Evolutionary conservation across 176 grass and related monocot species (phyloP).

Genomic region (Bromus sterilis): DNA sequence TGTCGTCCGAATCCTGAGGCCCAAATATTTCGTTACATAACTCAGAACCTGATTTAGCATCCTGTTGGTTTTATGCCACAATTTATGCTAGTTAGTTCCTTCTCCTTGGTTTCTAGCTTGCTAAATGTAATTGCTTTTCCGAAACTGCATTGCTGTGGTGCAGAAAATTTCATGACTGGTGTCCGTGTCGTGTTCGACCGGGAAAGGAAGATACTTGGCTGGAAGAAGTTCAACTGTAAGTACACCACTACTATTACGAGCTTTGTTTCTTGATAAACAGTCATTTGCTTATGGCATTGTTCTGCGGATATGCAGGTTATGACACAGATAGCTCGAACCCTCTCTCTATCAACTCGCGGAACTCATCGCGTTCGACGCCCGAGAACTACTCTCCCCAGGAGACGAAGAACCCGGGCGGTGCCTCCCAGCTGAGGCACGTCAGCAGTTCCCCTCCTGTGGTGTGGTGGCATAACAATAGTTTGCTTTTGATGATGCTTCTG

Average conservation of each 20-base stretch:
- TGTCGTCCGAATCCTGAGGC: neutral
- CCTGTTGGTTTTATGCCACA: neutral
- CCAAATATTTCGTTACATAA: no score
- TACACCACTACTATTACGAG: neutral
- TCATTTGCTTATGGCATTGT: neutral
- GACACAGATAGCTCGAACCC: slow-evolving; percentile 50
- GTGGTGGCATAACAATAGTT: neutral
- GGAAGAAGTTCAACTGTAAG: slow-evolving; percentile 85
- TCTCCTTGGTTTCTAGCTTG: neutral
- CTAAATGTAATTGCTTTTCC: no score
- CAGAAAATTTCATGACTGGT: slow-evolving; percentile 94
- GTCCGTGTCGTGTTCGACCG: slow-evolving; percentile 67
- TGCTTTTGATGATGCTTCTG: slow-evolving; percentile 27
- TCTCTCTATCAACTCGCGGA: slow-evolving; percentile 43
- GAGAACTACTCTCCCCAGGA: slow-evolving; percentile 54
- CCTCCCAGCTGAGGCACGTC: slow-evolving; percentile 39
- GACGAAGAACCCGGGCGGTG: slow-evolving; percentile 37
- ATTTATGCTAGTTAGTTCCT: neutral
- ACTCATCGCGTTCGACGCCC: slow-evolving; percentile 26
- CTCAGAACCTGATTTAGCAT: no score
- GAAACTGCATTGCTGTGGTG: neutral
- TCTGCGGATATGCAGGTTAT: slow-evolving; percentile 33
- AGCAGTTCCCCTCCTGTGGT: slow-evolving; percentile 15
- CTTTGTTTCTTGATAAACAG: neutral
- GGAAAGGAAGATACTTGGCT: slow-evolving; percentile 68